Conservation (phyloP, 2,329 filamentous ascomycete genomes). For the Diaporthe citrichinensis region DNA sequence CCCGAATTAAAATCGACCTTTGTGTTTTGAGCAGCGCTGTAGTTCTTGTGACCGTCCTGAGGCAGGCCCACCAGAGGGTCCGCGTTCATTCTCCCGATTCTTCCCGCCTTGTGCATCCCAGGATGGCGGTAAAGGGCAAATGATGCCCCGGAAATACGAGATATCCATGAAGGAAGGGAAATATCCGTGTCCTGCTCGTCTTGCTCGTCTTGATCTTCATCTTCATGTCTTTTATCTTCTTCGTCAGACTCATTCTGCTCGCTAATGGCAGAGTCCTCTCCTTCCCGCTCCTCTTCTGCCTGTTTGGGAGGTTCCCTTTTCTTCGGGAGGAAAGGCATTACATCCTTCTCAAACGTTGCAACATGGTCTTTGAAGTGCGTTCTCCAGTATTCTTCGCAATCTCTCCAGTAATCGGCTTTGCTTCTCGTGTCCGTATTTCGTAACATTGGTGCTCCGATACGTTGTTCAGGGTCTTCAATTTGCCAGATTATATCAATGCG, state of each 20-base stretch:
- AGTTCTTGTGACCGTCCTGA: slow-evolving; percentile 46
- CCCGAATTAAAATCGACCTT: neutral
- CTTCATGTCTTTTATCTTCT: fast-evolving
- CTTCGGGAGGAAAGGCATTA: neutral
- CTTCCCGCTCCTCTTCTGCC: neutral
- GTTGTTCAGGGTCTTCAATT: neutral
- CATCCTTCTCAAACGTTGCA: neutral
- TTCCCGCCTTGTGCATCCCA: neutral
- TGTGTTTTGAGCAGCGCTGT: slow-evolving; percentile 45
- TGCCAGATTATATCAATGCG: neutral
- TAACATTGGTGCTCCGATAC: neutral
- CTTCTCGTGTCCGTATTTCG: neutral
- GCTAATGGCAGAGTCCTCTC: neutral
- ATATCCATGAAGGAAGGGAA: slow-evolving; percentile 35
- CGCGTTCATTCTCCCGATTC: slow-evolving; percentile 48
- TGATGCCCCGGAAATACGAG: neutral
- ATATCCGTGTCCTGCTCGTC: neutral
- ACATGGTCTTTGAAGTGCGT: neutral
- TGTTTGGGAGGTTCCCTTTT: neutral
- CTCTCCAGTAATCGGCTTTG: neutral
- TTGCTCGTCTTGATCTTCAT: neutral
- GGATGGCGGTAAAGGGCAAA: slow-evolving; percentile 5
- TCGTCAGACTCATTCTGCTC: neutral
- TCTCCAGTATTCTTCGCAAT: neutral
- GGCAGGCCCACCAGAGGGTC: slow-evolving; percentile 53